Base-by-base conservation (phyloP, 768 basidiomycete genomes). In the Agrocybe pediades region DNA sequence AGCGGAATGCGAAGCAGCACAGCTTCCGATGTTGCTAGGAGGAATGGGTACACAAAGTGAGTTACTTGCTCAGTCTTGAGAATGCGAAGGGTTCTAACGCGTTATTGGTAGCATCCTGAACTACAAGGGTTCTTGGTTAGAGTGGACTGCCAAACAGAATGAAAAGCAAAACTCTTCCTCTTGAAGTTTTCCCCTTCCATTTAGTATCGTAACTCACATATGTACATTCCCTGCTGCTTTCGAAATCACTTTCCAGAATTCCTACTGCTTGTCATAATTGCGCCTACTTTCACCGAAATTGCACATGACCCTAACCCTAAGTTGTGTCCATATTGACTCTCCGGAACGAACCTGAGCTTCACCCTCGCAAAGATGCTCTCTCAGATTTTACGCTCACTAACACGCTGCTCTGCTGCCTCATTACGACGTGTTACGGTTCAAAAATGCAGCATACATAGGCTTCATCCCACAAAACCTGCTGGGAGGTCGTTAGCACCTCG, bases 81-180 rank as follows among this genome's bases (percentile, higher is more conserved):
- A 36, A 7, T 49, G 20, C 11, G 23, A 25, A 29, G 39, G 20
- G 49, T 23, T 9, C 15, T 16, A 16, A 11, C 21, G 11, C 46
- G 20, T 23, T 7, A 26, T 46, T 19, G 20, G 3, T 44, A 87
- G 85, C 49, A 65, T 86, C 45, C 68, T 84, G 53, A 95, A 94
- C 63, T 96, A 93, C 67, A 82, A 81, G 59, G 93, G 93, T 8
- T 92, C 90, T 17, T 96, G 92, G 91, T 68, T 92, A 49, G 90
- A 95, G 60, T 96, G 93, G 93, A 79, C 82, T 11, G 74, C 74
- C 66, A 85, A 74, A 58, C 76, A 76, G 62, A 77, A 62, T 57
- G 74, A 70, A 45, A 71, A 70, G 33, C 43, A 40, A 51, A 30
- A n/a, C n/a, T 27, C 29, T 51, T 56, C 19, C 29, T 36, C 16